phyloP scores from a whole-genome alignment of 2,329 filamentous ascomycete genomes.

The Verticillium longisporum region DNA sequence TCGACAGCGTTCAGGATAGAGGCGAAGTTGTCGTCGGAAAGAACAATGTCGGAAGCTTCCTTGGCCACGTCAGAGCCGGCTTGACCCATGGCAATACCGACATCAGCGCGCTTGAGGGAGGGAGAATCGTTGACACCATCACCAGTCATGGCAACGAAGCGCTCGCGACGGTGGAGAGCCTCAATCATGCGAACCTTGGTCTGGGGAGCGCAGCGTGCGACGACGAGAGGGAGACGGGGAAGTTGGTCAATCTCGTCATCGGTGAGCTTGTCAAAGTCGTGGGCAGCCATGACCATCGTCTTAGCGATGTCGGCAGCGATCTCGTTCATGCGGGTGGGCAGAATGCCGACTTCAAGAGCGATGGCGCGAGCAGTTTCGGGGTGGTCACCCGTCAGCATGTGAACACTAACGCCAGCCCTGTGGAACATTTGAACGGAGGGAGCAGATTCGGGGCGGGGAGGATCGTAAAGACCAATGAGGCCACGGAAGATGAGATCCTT shows the following conservation, averaged over 20 bases:
- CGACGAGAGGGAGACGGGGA: slow-evolving; percentile 55
- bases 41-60: slow-evolving; percentile 59
- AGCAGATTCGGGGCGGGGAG: slow-evolving; percentile 60
- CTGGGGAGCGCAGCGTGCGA: slow-evolving; percentile 59
- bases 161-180: slow-evolving; percentile 55
- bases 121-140: slow-evolving; percentile 68
- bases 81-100: slow-evolving; percentile 66
- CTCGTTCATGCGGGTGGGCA: slow-evolving; percentile 42
- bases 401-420: slow-evolving; percentile 55
- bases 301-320: slow-evolving; percentile 47
- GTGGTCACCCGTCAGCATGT: slow-evolving; percentile 67
- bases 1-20: slow-evolving; percentile 66
- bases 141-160: slow-evolving; percentile 66
- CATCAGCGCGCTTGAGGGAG: slow-evolving; percentile 60
- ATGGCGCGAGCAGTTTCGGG: slow-evolving; percentile 59
- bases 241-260: slow-evolving; percentile 56
- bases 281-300: slow-evolving; percentile 59
- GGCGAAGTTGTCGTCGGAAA: slow-evolving; percentile 68
- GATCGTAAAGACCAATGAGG: slow-evolving; percentile 66
- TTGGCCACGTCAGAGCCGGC: slow-evolving; percentile 66
- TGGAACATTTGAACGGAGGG: slow-evolving; percentile 52
- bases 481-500: slow-evolving; percentile 58
- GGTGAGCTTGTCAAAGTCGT: slow-evolving; percentile 60
- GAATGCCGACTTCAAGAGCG: slow-evolving; percentile 56
- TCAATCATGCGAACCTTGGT: slow-evolving; percentile 69